Evolutionary conservation across 345 rosid genomes (phyloP).

Genomic region (Citrus trifoliata): DNA sequence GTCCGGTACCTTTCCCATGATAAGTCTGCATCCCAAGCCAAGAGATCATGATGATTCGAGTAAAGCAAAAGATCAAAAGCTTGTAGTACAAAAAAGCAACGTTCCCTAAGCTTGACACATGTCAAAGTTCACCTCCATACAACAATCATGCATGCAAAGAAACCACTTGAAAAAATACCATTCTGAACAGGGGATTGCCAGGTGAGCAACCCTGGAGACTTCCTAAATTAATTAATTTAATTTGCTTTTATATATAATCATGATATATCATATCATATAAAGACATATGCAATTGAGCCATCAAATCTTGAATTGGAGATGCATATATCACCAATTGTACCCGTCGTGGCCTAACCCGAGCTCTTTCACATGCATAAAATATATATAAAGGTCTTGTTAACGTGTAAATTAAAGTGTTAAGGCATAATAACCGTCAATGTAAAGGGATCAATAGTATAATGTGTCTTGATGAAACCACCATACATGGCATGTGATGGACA

Average conservation of each 20-base stretch:
- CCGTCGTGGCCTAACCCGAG: too few relatives aligned
- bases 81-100: not conserved
- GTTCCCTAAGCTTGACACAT: not conserved
- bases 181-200: not conserved
- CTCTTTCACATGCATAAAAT: too few relatives aligned
- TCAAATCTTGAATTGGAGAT: constrained; percentile 15
- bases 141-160: not conserved
- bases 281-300: constrained; percentile 4
- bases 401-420: not conserved
- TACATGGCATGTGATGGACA: not conserved
- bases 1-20: not conserved
- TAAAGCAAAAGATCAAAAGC: not conserved
- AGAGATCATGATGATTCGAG: not conserved
- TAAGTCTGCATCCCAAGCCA: not conserved
- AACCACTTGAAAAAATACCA: not conserved
- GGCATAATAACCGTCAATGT: not conserved
- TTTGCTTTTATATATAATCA: not conserved
- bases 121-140: not conserved
- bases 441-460: too few relatives aligned
- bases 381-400: not conserved
- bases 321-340: too few relatives aligned
- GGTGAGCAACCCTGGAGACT: constrained; percentile 6
- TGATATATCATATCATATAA: not conserved
- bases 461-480: not conserved
- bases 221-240: not conserved